Conservation (phyloP, 345 rosid genomes). For the Brassica incana region DNA sequence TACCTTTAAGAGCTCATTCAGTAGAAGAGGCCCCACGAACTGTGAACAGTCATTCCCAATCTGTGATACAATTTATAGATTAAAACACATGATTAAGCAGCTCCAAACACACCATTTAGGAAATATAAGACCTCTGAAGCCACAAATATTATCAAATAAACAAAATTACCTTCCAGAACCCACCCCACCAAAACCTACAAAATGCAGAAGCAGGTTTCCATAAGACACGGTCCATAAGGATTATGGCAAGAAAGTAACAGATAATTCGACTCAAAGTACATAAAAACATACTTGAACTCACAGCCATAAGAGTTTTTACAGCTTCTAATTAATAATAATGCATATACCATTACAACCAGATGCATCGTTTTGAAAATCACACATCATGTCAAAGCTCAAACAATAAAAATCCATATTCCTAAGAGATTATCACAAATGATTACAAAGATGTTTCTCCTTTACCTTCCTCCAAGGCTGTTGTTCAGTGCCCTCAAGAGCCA, state of each 20-base stretch:
- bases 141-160: conserved; percentile 14
- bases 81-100: conserved; percentile 21
- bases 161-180: conserved; percentile 91
- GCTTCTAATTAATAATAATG: conserved; percentile 16
- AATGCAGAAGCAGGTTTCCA: conserved; percentile 26
- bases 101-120: background rate
- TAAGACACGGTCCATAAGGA: conserved; percentile 30
- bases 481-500: conserved; percentile 89
- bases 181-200: conserved; percentile 98
- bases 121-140: background rate
- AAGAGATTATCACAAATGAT: conserved; percentile 10
- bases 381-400: conserved; percentile 18
- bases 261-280: background rate
- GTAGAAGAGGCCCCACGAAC: conserved; percentile 88
- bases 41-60: conserved; percentile 93
- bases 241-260: background rate
- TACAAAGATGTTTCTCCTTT: conserved; percentile 18
- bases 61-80: conserved; percentile 39
- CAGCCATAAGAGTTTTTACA: conserved; percentile 3
- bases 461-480: conserved; percentile 94
- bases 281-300: conserved; percentile 7
- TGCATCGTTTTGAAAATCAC: background rate
- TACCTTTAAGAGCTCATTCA: conserved; percentile 88
- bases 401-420: conserved; percentile 1
- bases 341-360: conserved; percentile 12